Evolutionary conservation across 768 basidiomycete species (phyloP), one percentile per base, ranked within the genome.

Genomic region (Podaxis rugospora): DNA sequence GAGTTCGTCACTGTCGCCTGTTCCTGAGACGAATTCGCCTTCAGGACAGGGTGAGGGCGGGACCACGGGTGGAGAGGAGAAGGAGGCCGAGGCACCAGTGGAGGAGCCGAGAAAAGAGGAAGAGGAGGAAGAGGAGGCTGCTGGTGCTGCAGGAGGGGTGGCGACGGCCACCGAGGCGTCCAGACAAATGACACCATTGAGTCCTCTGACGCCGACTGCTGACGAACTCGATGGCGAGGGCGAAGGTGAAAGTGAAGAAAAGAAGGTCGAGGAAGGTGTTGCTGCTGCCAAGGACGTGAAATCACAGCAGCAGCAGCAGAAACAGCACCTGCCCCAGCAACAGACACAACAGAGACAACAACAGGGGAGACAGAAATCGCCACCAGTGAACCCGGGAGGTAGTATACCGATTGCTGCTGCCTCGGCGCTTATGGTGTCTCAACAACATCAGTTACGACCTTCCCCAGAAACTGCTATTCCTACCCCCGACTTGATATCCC

Each of bases 151-250:
- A 10, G 40, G 60, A 47, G 65, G 67, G 54, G 68, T 65, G 52
- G 71, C 69, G 13, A 66, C 72, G 57, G 67, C 71, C 13, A 62
- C 57, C 46, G 62, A 62, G 11, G 16, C 51, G 13, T 88, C 87
- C 58, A 77, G 85, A 32, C 79, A 78, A 61, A 87, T 87, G 21
- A 90, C 89, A 0, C 90, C 90, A 2, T 83, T 92, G 68, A 90
- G 87, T 65, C 89, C 90, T 63, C 83, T 90, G 25, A 89, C 89
- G 6, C 85, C 88, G 0, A 80, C 86, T 0, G 83, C 86, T 42
- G 84, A 85, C 51, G 83, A 84, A 21, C 42, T 52, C 27, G 76
- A 78, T 2, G 72, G 73, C 55, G 73, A 77, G 55, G 72, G 74
- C 36, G 69, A 70, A 53, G 69, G 65, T 32, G 63, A 63, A 11